Percentiles rank a stretch among this genome's conserved stretches.
These are phyloP conservation scores for Pyrenochaeta sp. DNA, from an alignment of 2,329 filamentous ascomycete genomes.

Conservation along the genomic window DNA sequence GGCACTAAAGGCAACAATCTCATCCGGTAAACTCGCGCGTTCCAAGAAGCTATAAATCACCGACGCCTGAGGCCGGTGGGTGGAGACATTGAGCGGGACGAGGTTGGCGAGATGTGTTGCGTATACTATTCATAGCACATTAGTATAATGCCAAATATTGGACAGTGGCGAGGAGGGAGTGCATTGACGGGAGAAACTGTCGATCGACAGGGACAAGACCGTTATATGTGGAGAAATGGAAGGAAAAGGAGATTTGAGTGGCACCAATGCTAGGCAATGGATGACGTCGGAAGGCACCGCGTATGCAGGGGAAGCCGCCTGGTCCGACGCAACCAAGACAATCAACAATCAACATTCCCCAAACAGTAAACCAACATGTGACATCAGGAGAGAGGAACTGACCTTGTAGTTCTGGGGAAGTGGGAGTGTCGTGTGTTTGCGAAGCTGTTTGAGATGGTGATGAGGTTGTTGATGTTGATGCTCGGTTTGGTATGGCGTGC, in stretches of 20 bases:
- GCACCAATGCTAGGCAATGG: slow-evolving; percentile 2
- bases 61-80: slow-evolving; percentile 34
- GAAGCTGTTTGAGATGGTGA: slow-evolving; percentile 11
- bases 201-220: slow-evolving; percentile 32
- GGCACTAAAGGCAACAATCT: slow-evolving; percentile 48
- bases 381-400: slow-evolving; percentile 26
- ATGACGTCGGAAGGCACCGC: slow-evolving; percentile 23
- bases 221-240: slow-evolving; percentile 12
- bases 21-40: slow-evolving; percentile 43
- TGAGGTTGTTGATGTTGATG: slow-evolving; percentile 14
- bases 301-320: slow-evolving; percentile 29
- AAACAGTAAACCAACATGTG: slow-evolving; percentile 25
- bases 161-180: slow-evolving; percentile 10
- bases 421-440: slow-evolving; percentile 8
- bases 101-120: slow-evolving; percentile 48
- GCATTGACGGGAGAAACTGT: slow-evolving; percentile 15
- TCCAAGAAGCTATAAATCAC: slow-evolving; percentile 40
- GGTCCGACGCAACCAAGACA: slow-evolving; percentile 21
- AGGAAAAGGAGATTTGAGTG: slow-evolving; percentile 6
- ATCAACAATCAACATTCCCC: slow-evolving; percentile 25
- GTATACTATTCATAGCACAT: slow-evolving; percentile 41
- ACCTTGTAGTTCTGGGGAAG: slow-evolving; percentile 40
- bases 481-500: slow-evolving; percentile 18
- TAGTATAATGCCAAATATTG: slow-evolving; percentile 22
- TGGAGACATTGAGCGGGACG: slow-evolving; percentile 44